Conservation (phyloP, 108 stramenopile genomes). For the Nannochloropsis gaditana region DNA sequence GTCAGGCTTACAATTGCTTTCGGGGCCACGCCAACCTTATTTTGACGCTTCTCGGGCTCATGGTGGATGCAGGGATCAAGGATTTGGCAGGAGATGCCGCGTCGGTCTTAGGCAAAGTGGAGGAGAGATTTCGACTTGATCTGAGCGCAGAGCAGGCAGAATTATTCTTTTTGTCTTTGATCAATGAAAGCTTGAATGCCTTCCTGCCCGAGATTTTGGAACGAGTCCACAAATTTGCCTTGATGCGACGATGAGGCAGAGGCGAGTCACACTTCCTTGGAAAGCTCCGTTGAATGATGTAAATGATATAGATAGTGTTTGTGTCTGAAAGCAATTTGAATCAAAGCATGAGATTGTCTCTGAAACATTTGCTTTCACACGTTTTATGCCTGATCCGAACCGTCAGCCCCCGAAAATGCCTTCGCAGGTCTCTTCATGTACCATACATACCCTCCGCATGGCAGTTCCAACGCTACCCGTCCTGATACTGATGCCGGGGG, state of each 20-base stretch:
- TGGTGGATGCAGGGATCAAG: constrained; percentile 96
- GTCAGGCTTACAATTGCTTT: constrained; percentile 88
- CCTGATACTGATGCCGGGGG: not conserved
- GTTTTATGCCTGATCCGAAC: no score
- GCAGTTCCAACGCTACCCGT: not conserved
- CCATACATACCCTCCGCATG: not conserved
- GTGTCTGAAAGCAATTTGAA: no score
- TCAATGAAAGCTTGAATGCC: constrained; percentile 73
- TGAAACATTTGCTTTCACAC: no score
- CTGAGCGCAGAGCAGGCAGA: constrained; percentile 90
- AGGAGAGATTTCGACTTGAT: constrained; percentile 84
- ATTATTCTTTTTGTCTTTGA: constrained; percentile 68
- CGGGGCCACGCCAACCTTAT: constrained; percentile 91
- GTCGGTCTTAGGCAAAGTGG: constrained; percentile 82
- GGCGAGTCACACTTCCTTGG: not conserved
- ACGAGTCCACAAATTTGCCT: constrained; percentile 79
- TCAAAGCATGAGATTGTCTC: no score
- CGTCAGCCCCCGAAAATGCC: no score
- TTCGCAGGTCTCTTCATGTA: no score
- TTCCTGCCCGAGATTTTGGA: constrained; percentile 85
- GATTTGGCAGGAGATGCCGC: constrained; percentile 87
- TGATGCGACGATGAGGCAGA: constrained; percentile 60
- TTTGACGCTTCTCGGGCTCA: constrained; percentile 85
- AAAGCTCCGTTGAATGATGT: no score
- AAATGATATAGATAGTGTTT: no score